Base-by-base conservation (phyloP, 768 basidiomycete species). In the Boletus coccyginus region DNA sequence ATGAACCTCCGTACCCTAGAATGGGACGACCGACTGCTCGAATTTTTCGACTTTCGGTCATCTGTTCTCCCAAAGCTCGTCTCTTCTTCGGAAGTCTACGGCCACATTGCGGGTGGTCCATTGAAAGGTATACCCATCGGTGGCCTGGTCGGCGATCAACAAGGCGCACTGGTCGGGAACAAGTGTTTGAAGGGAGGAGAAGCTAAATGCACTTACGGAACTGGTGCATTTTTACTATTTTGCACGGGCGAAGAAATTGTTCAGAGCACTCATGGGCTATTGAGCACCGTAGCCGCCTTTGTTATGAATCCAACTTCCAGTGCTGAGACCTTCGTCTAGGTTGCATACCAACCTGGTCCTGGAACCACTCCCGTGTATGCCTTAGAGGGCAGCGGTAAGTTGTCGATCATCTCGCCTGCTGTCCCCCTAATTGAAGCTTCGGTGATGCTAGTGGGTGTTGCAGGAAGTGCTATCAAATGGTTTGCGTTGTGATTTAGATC, bases 161-260 rank as follows among this genome's bases (percentile, higher is more conserved):
- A 99, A 71, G 97, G 90, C 7, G 96, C 96, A 24, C 77, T 99
- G 24, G 85, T 98, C 49, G 97, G 96, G 0, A 98, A 99, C 77
- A 98, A 97, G 72, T 98, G 97, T 67, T 72, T 99, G 52, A 77
- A 68, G n/a, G 79, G 83, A 61, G 96, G 96, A 17, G 90, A 98
- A 70, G 96, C 95, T 3, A 99, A 99, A 74, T 97, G 94, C 73
- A 99, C 97, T 5, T 99, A 96, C 64, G 96, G 96, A 27, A 98
- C 96, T 2, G 96, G 97, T 32, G 94, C 94, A 38, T 99, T 99
- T 78, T 77, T 98, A 61, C 76, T 99, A 31, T 98, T 97, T 80
- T 92, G 91, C 75, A 98, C 97, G 1, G 97, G 96, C 3, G 76
- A 75, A 21, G 88, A 96, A 29, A 86, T 93, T 40, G 88, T 98